Evolutionary conservation across 768 basidiomycete species (phyloP), one percentile per base, ranked within the genome.

Genomic region (Rhodosporidiobolus odoratus): DNA sequence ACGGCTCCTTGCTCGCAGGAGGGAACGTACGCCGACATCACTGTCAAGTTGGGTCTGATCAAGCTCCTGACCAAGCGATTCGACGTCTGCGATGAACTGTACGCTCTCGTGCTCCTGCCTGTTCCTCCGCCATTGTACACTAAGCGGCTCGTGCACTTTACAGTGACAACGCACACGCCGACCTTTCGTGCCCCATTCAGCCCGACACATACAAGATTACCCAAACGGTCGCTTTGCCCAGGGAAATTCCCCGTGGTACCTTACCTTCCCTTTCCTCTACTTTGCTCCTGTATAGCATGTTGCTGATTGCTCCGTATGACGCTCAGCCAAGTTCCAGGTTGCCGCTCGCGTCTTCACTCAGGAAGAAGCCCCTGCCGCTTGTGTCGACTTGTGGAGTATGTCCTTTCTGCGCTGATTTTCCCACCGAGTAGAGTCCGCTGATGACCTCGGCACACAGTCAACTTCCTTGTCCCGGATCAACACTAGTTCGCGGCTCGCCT

Each of bases 21-120:
- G 8, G 96, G 96, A 9, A 90, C 95, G 47, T 90, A 86, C 76
- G 95, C 89, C 13, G 87, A 94, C 74, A 92, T 99, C 7, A 80
- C 81, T 2, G 95, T 99, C 65, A 98, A 97, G 80, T 83, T 98
- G n/a, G 96, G 96, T 34, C 81, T 91, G 37, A 85, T 99, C 78
- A 96, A 91, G 82, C 79, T 98, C n/a, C 81, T 98, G 40, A 80
- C 83, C 54, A 96, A 91, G 82, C 77, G 74, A 25, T 95, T 97
- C 75, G 91, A 97, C 74, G 80, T 97, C 40, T 98, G 95, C 78
- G 84, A 94, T 69, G 94, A 97, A 81, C 92, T 93, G 91, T 96
- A 83, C 77, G 93, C 86, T 27, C 38, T 30, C 34, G 8, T 30
- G 5, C 4, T 17, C 34, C 37, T 4, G 27, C 12, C 27, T 35